Conservation (phyloP, 176 grass and related monocot species). For the Juncus effusus region DNA sequence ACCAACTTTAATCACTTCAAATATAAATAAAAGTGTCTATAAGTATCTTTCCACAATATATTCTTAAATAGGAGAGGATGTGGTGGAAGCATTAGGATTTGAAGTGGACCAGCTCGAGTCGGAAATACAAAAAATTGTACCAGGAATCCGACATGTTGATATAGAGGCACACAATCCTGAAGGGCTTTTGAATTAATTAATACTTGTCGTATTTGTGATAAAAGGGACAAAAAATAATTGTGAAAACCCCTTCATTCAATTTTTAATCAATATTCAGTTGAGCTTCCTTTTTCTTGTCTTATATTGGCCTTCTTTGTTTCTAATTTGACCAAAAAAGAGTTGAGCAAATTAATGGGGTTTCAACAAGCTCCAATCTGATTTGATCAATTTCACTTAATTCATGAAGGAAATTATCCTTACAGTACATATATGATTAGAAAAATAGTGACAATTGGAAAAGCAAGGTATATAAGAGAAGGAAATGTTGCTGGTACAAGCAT, state of each 20-base stretch:
- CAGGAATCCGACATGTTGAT: slow-evolving; percentile 88
- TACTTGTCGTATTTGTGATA: background rate
- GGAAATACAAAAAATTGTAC: slow-evolving; percentile 92
- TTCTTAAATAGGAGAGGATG: slow-evolving; percentile 60
- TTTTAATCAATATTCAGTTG: background rate
- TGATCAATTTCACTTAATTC: background rate
- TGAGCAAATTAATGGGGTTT: too few species aligned
- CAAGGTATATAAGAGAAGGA: too few species aligned
- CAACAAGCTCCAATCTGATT: too few species aligned
- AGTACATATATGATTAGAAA: too few species aligned
- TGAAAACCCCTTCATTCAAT: background rate
- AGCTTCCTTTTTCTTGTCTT: too few species aligned
- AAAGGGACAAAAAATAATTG: background rate
- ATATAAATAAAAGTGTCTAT: too few species aligned
- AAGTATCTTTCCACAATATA: too few species aligned
- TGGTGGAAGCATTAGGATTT: slow-evolving; percentile 83
- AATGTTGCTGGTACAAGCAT: too few species aligned
- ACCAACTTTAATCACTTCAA: too few species aligned
- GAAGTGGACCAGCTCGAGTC: slow-evolving; percentile 93
- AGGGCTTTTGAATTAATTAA: slow-evolving; percentile 39
- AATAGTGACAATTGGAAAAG: too few species aligned
- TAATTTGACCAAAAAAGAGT: too few species aligned
- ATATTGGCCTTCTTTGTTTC: background rate
- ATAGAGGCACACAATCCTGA: slow-evolving; percentile 97
- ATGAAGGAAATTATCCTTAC: background rate